Percentiles rank a stretch among this genome's conserved stretches.
These are phyloP conservation scores for Irpex rosettiformis DNA, from an alignment of 1,284 basidiomycete species.

Conservation along the genomic window DNA sequence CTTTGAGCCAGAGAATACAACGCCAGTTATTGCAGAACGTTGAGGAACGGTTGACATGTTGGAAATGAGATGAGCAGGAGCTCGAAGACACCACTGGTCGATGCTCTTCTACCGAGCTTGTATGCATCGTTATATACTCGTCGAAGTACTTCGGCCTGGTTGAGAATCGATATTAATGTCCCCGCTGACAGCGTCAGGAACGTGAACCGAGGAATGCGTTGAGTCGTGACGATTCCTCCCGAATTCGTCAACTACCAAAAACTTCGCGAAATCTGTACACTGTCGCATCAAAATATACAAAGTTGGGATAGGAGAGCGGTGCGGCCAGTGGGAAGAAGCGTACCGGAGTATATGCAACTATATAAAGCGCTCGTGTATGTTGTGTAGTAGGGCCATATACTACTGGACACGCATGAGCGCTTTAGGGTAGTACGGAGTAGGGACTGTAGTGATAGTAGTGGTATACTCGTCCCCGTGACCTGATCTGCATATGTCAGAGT, in stretches of 20 bases:
- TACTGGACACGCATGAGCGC: too few species aligned
- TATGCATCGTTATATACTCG: not conserved
- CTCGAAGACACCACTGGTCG: not conserved
- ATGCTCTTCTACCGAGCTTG: not conserved
- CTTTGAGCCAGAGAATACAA: constrained; percentile 3
- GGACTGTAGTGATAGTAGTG: not conserved
- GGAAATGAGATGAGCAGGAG: not conserved
- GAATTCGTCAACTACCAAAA: constrained; percentile 1
- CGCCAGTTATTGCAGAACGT: not conserved
- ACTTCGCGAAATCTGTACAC: not conserved
- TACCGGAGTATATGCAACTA: not conserved
- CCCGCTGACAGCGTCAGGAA: not conserved
- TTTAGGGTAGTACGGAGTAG: not conserved
- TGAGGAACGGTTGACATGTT: not conserved
- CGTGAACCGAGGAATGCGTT: not conserved
- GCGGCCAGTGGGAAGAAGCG: not conserved
- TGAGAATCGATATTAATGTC: not conserved
- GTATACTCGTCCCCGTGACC: not conserved
- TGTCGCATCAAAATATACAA: not conserved
- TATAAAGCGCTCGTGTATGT: not conserved
- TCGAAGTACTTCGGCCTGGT: not conserved
- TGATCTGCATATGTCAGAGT: not conserved
- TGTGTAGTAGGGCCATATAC: too few species aligned
- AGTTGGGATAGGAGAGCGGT: not conserved
- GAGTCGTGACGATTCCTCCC: not conserved